Conservation (phyloP, 805 yeast genomes). For the Kodamaea laetipori region DNA sequence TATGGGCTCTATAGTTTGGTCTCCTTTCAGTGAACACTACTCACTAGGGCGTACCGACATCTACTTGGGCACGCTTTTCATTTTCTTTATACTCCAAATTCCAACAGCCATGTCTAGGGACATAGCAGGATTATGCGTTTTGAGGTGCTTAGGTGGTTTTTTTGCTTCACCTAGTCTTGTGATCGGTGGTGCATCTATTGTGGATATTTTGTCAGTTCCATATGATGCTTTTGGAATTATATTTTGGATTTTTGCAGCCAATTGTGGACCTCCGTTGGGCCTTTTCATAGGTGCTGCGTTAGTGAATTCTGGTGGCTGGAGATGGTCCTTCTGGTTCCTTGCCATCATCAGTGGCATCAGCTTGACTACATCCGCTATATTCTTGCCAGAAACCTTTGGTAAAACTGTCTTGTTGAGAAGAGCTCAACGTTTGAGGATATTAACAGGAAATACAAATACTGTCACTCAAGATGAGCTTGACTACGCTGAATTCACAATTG, state of each 20-base stretch:
- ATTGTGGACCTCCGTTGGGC: slow-evolving; percentile 56
- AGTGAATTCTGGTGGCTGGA: slow-evolving; percentile 48
- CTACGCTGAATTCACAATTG: slow-evolving; percentile 23
- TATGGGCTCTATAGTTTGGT: slow-evolving; percentile 57
- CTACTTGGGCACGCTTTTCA: slow-evolving; percentile 47
- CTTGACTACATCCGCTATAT: slow-evolving; percentile 33
- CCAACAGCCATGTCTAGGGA: slow-evolving; percentile 55
- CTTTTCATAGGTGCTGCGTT: slow-evolving; percentile 55
- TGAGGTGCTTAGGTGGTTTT: slow-evolving; percentile 56
- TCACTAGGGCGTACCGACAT: slow-evolving; percentile 54
- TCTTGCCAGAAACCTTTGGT: slow-evolving; percentile 52
- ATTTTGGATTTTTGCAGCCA: slow-evolving; percentile 55
- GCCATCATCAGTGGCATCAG: slow-evolving; percentile 42
- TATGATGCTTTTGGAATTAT: slow-evolving; percentile 50
- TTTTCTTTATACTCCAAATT: slow-evolving; percentile 55
- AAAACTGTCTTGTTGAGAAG: slow-evolving; percentile 50
- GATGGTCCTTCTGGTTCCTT: slow-evolving; percentile 58
- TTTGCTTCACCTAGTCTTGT: slow-evolving; percentile 49
- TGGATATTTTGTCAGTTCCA: slow-evolving; percentile 49
- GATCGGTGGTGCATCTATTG: slow-evolving; percentile 58
- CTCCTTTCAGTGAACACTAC: slow-evolving; percentile 61
- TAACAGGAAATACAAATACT: slow-evolving; percentile 50
- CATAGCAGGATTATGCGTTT: slow-evolving; percentile 51
- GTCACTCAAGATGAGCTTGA: slow-evolving; percentile 42
- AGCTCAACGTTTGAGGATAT: slow-evolving; percentile 48